Evolutionary conservation across 768 basidiomycete genomes (phyloP).

Genomic region (Kwoniella shandongensis): DNA sequence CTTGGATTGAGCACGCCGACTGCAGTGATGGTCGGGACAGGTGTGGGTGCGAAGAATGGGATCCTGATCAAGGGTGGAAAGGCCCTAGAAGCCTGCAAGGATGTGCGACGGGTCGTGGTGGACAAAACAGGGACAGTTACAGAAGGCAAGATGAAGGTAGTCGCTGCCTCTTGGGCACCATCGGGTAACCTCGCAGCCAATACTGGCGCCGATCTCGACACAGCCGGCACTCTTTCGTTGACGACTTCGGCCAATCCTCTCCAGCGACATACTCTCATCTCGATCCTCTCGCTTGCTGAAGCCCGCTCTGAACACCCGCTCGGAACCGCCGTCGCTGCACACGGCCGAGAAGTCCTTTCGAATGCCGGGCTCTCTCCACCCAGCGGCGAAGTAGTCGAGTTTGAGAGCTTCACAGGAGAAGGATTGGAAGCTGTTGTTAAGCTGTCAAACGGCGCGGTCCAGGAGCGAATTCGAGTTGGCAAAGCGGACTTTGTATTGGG

Average conservation of each 20-base stretch:
- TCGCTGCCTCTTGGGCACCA: slow-evolving; percentile 69
- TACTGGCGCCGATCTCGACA: slow-evolving; percentile 34
- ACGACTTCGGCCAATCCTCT: slow-evolving; percentile 43
- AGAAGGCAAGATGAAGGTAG: slow-evolving; percentile 84
- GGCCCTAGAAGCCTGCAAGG: slow-evolving; percentile 85
- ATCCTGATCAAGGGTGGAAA: slow-evolving; percentile 97
- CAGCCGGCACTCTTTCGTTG: slow-evolving; percentile 35
- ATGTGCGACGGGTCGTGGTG: slow-evolving; percentile 75
- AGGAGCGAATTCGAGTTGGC: slow-evolving; percentile 62
- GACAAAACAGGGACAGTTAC: slow-evolving; percentile 99
- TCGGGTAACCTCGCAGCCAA: slow-evolving; percentile 12
- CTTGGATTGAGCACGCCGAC: slow-evolving; percentile 94
- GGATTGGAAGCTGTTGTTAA: slow-evolving; percentile 74
- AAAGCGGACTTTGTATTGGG: slow-evolving; percentile 65
- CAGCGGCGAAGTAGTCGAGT: slow-evolving; percentile 65
- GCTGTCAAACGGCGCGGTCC: slow-evolving; percentile 55
- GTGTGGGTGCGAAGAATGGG: slow-evolving; percentile 92
- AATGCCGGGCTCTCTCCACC: slow-evolving; percentile 56
- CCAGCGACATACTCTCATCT: slow-evolving; percentile 59
- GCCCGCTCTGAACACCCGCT: slow-evolving; percentile 93
- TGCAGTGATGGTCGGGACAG: slow-evolving; percentile 98
- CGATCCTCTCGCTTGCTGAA: slow-evolving; percentile 83
- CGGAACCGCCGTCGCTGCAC: slow-evolving; percentile 83
- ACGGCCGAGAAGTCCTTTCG: slow-evolving; percentile 59
- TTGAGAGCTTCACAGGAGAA: slow-evolving; percentile 85